phyloP scores from a whole-genome alignment of 768 basidiomycete species.

The Suillus tomentosus region DNA sequence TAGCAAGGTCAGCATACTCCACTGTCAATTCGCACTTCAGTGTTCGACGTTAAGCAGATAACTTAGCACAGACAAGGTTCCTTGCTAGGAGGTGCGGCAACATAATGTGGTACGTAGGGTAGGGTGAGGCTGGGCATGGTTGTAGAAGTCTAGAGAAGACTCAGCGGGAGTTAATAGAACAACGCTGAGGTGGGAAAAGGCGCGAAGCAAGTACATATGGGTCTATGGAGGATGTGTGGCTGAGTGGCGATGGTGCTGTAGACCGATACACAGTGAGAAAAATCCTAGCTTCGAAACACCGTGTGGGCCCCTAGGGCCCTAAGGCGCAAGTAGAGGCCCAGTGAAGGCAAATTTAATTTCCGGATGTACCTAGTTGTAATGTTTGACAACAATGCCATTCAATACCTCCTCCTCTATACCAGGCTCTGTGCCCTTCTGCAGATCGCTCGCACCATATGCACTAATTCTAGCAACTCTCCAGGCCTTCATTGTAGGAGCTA shows the following conservation, averaged over 20 bases:
- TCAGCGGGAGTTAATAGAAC: too few relatives aligned
- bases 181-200: too few relatives aligned
- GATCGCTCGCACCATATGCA: constrained; percentile 51
- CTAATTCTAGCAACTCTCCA: constrained; percentile 54
- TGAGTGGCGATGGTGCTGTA: too few relatives aligned
- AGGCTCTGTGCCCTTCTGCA: constrained; percentile 42
- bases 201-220: too few relatives aligned
- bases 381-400: constrained; percentile 57
- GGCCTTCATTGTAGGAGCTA: constrained; percentile 52
- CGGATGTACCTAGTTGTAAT: constrained; percentile 45
- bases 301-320: background rate
- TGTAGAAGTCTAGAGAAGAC: too few relatives aligned
- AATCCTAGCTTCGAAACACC: background rate
- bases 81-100: constrained; percentile 36
- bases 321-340: background rate
- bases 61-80: constrained; percentile 34
- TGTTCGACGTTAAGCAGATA: background rate
- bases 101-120: constrained; percentile 41
- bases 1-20: constrained; percentile 52
- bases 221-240: too few relatives aligned
- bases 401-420: constrained; percentile 58
- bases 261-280: background rate
- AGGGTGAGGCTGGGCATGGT: constrained; percentile 29
- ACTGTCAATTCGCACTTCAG: constrained; percentile 36
- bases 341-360: background rate